These are phyloP conservation scores for Polytolypa hystricis DNA, from an alignment of 2,329 filamentous ascomycete species.

Conservation along the genomic window DNA sequence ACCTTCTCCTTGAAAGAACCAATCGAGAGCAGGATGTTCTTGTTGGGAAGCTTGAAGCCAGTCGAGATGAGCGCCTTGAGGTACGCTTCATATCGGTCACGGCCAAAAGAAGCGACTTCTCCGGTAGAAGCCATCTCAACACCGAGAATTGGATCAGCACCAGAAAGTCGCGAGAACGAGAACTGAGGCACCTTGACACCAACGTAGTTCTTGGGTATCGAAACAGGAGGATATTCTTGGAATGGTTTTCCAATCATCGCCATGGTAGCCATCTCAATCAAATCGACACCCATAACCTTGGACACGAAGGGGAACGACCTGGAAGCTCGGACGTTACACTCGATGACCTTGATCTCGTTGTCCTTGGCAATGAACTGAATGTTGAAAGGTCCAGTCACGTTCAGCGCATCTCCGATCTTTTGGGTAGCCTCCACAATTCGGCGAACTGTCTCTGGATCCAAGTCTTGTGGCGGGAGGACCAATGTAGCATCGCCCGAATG, in stretches of 20 bases:
- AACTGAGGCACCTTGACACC: slow-evolving; percentile 98
- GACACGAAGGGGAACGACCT: slow-evolving; percentile 97
- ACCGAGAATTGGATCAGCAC: slow-evolving; percentile 89
- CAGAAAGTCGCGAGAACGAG: slow-evolving; percentile 93
- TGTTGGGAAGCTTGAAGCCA: slow-evolving; percentile 90
- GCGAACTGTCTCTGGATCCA: slow-evolving; percentile 75
- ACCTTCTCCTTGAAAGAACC: slow-evolving; percentile 97
- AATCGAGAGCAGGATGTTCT: slow-evolving; percentile 89
- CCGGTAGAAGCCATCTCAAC: slow-evolving; percentile 99
- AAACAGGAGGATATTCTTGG: slow-evolving; percentile 66
- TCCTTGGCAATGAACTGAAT: slow-evolving; percentile 99
- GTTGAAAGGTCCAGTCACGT: slow-evolving; percentile 94
- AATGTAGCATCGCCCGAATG: slow-evolving; percentile 96
- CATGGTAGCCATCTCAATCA: slow-evolving; percentile 98
- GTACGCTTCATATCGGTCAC: slow-evolving; percentile 95
- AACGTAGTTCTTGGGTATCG: slow-evolving; percentile 69
- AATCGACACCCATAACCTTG: slow-evolving; percentile 94
- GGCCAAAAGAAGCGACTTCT: slow-evolving; percentile 92
- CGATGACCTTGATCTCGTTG: slow-evolving; percentile 99
- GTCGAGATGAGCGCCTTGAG: slow-evolving; percentile 92
- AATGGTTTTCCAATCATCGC: slow-evolving; percentile 83
- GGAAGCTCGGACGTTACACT: slow-evolving; percentile 95
- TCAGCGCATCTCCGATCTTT: slow-evolving; percentile 88
- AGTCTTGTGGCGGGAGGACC: slow-evolving; percentile 86
- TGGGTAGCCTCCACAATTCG: slow-evolving; percentile 89